phyloP scores from a whole-genome alignment of 176 grass and related monocot species.

The Avena insularis region DNA sequence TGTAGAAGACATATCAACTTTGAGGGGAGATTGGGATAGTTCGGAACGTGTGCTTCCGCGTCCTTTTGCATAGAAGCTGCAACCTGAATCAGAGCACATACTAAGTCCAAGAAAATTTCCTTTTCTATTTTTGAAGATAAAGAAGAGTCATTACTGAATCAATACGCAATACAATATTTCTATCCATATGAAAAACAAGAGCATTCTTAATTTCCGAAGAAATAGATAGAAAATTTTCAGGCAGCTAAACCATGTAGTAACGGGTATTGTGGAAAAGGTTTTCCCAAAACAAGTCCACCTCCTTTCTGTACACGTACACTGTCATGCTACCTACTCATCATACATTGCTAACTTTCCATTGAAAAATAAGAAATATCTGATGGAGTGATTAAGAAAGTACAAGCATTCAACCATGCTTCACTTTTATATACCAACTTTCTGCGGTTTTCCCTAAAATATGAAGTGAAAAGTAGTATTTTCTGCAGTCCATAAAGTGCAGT shows the following conservation, averaged over 20 bases:
- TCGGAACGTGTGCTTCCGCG: constrained; percentile 88
- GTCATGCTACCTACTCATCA: not conserved
- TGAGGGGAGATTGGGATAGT: constrained; percentile 90
- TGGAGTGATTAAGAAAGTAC: constrained; percentile 48
- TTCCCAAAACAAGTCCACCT: not conserved
- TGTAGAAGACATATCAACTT: constrained; percentile 98
- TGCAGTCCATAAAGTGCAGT: constrained; percentile 41
- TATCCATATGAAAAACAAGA: not conserved
- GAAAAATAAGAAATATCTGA: constrained; percentile 23
- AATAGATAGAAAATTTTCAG: not conserved
- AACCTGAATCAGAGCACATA: constrained; percentile 63
- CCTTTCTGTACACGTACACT: constrained; percentile 19
- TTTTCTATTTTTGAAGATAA: not conserved
- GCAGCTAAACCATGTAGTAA: constrained; percentile 21
- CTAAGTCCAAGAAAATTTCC: constrained; percentile 40
- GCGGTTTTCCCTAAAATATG: constrained; percentile 46
- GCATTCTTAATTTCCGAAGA: not conserved
- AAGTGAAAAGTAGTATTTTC: constrained; percentile 29
- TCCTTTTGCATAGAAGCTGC: constrained; percentile 99
- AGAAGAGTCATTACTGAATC: not conserved
- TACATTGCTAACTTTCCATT: constrained; percentile 13
- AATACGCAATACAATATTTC: not conserved
- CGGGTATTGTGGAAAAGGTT: not conserved
- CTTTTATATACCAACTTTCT: constrained; percentile 43
- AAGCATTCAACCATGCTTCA: constrained; percentile 46